Evolutionary conservation across 2,329 filamentous ascomycete genomes (phyloP), one percentile per base, ranked within the genome.

Genomic region (Ophiocordyceps polyrhachis-furcata): DNA sequence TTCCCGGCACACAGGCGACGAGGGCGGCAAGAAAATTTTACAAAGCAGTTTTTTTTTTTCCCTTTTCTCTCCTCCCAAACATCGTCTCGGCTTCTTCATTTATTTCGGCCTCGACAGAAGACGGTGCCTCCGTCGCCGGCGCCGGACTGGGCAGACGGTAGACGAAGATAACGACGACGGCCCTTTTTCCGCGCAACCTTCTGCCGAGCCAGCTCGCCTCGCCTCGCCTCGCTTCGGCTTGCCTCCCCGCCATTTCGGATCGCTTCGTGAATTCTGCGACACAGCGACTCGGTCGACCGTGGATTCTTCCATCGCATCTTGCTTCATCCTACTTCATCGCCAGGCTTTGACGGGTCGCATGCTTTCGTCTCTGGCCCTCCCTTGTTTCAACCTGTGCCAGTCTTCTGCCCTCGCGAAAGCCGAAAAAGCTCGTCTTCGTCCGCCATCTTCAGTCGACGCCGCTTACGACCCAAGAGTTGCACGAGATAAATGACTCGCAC

Each of bases 401-500:
- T 11, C 6, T 20, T 32, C 29, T 15, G 28, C 32, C 23, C 2
- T 21, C 23, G 32, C 31, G 32, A 9, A 42, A 21, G 32, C 19
- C 25, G 19, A 25, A 31, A 23, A 14, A 19, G 15, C 14, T 25
- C 23, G 2, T 21, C 41, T 5, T 21, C 35, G 17, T 43, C 32
- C 19, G 15, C 19, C 6, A 11, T 41, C 15, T 19, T 40, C 6
- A 17, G 35, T 43, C 15, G 20, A 31, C 25, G 19, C 41, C 23
- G 37, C 42, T 21, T 28, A 12, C 35, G 17, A 20, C 28, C 42
- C 41, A 25, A 35, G 13, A 32, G 38, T 42, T 42, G 40, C 20
- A 31, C 42, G 11, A 38, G 29, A 44, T 44, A 45, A 43, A 47
- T 47, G 45, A 40, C 25, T 28, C 35, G 40, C 28, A 35, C 42